phyloP scores from a whole-genome alignment of 768 basidiomycete genomes.

The Boletales sp. region DNA sequence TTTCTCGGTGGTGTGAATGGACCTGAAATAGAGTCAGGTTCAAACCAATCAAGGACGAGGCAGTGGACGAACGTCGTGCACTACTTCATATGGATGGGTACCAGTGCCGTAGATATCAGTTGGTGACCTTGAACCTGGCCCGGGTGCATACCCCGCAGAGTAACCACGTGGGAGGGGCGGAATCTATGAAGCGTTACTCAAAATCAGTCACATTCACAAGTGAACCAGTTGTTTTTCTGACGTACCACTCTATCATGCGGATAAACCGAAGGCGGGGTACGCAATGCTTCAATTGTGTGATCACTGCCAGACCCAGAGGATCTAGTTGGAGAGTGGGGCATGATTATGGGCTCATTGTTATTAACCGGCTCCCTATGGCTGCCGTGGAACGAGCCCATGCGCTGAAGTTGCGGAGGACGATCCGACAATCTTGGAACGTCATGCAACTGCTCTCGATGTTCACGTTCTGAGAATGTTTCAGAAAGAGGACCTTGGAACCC shows the following conservation, averaged over 20 bases:
- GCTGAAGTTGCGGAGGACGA: constrained; percentile 17
- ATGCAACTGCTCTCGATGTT: constrained; percentile 18
- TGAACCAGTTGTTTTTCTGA: background rate
- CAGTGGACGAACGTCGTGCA: constrained; percentile 10
- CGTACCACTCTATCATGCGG: constrained; percentile 27
- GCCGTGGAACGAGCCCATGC: constrained; percentile 19
- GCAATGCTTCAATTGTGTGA: constrained; percentile 28
- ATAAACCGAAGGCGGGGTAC: constrained; percentile 18
- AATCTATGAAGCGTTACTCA: constrained; percentile 16
- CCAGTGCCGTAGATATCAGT: constrained; percentile 28
- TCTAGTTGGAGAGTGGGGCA: constrained; percentile 16
- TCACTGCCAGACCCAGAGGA: constrained; percentile 26
- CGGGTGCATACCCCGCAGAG: constrained; percentile 10
- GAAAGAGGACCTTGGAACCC: constrained; percentile 15
- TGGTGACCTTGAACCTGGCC: constrained; percentile 20
- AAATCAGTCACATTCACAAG: background rate
- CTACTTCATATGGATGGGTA: constrained; percentile 16
- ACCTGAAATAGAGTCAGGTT: constrained; percentile 16
- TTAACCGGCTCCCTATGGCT: constrained; percentile 14
- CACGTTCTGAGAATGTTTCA: constrained; percentile 24
- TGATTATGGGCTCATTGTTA: constrained; percentile 20
- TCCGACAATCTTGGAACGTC: constrained; percentile 22
- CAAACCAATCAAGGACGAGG: background rate
- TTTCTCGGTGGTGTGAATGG: constrained; percentile 25
- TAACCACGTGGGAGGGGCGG: constrained; percentile 27